These are phyloP conservation scores for Vigna unguiculata DNA, from an alignment of 306 rosid species.

Conservation along the genomic window DNA sequence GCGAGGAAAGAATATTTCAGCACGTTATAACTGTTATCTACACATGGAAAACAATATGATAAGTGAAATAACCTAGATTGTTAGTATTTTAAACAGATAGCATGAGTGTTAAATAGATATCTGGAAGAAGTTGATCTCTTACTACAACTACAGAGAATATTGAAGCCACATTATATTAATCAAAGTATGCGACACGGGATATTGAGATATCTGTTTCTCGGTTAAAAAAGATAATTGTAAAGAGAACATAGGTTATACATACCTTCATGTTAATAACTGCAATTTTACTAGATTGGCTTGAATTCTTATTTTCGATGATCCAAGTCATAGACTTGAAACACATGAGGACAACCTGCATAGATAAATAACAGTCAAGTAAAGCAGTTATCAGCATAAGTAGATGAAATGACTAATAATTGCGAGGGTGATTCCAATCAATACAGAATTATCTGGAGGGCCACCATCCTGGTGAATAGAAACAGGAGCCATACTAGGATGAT, in stretches of 20 bases:
- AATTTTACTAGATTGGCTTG: slow-evolving; percentile 59
- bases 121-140: slow-evolving; percentile 27
- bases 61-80: slow-evolving; percentile 32
- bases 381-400: slow-evolving; percentile 19
- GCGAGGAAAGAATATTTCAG: slow-evolving; percentile 40
- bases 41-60: slow-evolving; percentile 29
- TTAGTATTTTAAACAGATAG: slow-evolving; percentile 23
- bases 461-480: slow-evolving; percentile 65
- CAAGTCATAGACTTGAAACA: slow-evolving; percentile 85
- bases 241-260: slow-evolving; percentile 29
- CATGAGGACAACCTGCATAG: slow-evolving; percentile 69
- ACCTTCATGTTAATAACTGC: slow-evolving; percentile 83
- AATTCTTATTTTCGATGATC: slow-evolving; percentile 72
- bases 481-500: slow-evolving; percentile 58
- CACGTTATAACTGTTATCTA: slow-evolving; percentile 18
- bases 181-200: neutral
- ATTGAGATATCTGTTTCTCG: slow-evolving; percentile 28
- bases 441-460: slow-evolving; percentile 61
- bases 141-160: slow-evolving; percentile 20
- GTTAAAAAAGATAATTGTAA: slow-evolving; percentile 5
- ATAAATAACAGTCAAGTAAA: slow-evolving; percentile 30
- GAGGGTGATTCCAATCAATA: slow-evolving; percentile 49
- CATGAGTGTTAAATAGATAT: slow-evolving; percentile 11
- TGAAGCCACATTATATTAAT: slow-evolving; percentile 10
- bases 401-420: slow-evolving; percentile 4